Evolutionary conservation across 164 flowering plant species (phyloP).

Genomic region (Echeveria elegans): DNA sequence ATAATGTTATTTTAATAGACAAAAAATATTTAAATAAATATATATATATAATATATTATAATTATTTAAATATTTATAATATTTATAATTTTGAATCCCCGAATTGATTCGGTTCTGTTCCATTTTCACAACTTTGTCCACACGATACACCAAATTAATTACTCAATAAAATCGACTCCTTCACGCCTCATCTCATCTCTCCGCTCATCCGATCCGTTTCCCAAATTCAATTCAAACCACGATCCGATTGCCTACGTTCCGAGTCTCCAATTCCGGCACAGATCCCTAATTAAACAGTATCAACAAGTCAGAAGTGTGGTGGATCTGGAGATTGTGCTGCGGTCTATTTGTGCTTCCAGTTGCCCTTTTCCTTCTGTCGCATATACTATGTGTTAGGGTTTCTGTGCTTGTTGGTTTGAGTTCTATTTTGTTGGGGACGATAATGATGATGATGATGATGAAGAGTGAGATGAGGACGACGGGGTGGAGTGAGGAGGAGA

Average conservation of each 20-base stretch:
- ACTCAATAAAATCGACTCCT: not conserved
- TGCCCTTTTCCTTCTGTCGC: slow-evolving; percentile 2
- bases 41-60: too few relatives aligned
- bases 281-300: not conserved
- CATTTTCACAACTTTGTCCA: too few relatives aligned
- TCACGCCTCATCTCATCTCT: not conserved
- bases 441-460: too few relatives aligned
- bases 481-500: slow-evolving; percentile 62
- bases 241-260: too few relatives aligned
- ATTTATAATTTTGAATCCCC: too few relatives aligned
- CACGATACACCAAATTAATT: too few relatives aligned
- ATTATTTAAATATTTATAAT: too few relatives aligned
- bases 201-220: not conserved
- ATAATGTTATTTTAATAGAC: too few relatives aligned
- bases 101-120: too few relatives aligned
- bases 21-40: too few relatives aligned
- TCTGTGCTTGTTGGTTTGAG: slow-evolving; percentile 5
- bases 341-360: not conserved
- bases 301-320: not conserved
- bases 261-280: not conserved
- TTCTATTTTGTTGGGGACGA: not conserved
- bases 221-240: too few relatives aligned
- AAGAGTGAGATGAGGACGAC: slow-evolving; percentile 28
- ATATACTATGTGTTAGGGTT: slow-evolving; percentile 7
- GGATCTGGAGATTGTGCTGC: not conserved